phyloP scores from a whole-genome alignment of 257 asterid species.

The Scutellaria baicalensis region DNA sequence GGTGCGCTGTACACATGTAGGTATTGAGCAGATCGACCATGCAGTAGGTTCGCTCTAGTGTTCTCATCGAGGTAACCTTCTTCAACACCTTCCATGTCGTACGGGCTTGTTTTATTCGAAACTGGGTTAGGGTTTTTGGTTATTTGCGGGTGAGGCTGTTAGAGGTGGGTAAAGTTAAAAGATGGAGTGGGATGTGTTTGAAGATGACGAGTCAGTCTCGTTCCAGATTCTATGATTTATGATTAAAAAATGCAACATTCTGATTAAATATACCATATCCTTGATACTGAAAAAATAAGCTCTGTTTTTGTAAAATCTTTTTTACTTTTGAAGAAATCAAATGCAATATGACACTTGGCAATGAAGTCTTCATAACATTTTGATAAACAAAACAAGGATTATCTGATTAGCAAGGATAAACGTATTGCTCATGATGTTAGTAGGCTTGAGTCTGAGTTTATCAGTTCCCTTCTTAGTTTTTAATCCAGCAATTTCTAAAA shows the following conservation, averaged over 20 bases:
- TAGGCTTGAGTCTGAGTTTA: background rate
- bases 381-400: no score
- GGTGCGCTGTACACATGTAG: no score
- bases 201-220: slow-evolving; percentile 38
- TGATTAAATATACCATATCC: background rate
- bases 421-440: background rate
- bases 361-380: background rate
- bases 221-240: slow-evolving; percentile 36
- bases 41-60: no score
- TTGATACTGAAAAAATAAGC: background rate
- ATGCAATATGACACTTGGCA: background rate
- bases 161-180: slow-evolving; percentile 46
- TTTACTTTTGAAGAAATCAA: background rate
- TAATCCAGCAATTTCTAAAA: background rate
- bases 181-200: slow-evolving; percentile 44
- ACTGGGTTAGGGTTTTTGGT: no score
- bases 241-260: slow-evolving; percentile 41
- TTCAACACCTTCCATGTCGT: no score
- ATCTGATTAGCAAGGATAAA: background rate
- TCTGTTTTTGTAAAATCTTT: background rate
- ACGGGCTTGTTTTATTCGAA: no score
- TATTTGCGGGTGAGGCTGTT: slow-evolving; percentile 61
- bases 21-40: no score
- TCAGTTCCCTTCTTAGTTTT: background rate
- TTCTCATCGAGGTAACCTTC: no score